phyloP scores from a whole-genome alignment of 768 basidiomycete genomes.

The button mushroom (Agaricus bisporus) region DNA sequence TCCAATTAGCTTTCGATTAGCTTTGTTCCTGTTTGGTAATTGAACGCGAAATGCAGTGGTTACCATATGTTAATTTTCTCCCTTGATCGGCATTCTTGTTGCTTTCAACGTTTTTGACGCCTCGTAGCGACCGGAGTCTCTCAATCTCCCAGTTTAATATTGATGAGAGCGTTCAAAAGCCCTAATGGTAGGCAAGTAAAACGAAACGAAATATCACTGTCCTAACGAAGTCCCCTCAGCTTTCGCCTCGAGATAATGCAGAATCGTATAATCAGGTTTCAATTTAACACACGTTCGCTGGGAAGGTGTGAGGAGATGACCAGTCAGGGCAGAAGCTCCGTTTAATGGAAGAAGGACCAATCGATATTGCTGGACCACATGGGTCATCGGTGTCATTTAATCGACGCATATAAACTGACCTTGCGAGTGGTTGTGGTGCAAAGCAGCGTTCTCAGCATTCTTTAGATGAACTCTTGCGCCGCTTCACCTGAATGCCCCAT shows the following conservation, averaged over 20 bases:
- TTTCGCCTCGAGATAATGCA: not conserved
- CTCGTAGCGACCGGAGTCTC: not conserved
- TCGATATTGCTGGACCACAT: not conserved
- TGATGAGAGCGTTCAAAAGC: not conserved
- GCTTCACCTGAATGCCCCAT: not conserved
- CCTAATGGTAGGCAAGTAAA: not conserved
- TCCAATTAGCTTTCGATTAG: slow-evolving; percentile 3
- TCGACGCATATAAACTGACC: not conserved
- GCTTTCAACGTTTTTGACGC: not conserved
- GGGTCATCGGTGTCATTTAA: slow-evolving; percentile 1
- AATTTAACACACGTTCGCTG: not conserved
- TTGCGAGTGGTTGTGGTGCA: too few relatives aligned
- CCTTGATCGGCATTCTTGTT: not conserved
- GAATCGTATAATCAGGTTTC: not conserved
- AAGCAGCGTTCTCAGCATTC: not conserved
- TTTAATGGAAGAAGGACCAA: not conserved
- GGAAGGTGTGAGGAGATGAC: not conserved
- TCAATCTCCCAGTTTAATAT: not conserved
- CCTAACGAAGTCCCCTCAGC: not conserved
- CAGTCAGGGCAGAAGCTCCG: not conserved
- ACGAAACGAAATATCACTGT: not conserved
- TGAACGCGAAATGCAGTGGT: not conserved
- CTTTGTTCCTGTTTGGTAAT: slow-evolving; percentile 11
- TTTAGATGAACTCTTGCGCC: not conserved
- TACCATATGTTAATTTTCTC: not conserved